A percentile compares a stretch with the other conserved stretches of the same genome.
Conservation (phyloP, 2,329 filamentous ascomycete species). For the Hymenoscyphus fructigenus region DNA sequence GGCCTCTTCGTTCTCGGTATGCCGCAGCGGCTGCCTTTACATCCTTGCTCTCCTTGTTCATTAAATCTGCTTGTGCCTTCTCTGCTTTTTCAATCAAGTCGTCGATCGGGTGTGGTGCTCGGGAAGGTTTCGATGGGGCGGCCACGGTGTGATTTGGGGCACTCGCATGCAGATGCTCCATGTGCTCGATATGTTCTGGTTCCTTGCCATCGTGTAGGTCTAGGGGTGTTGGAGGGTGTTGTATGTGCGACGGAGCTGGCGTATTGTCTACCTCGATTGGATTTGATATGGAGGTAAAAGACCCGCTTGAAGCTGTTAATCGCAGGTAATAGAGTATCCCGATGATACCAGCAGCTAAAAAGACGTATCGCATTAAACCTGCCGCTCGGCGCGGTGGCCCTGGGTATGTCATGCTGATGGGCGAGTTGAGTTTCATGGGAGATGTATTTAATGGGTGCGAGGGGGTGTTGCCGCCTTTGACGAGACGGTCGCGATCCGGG, state of each 20-base stretch:
- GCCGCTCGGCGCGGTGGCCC: slow-evolving; percentile 32
- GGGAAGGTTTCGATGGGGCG: neutral
- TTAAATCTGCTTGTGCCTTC: slow-evolving; percentile 39
- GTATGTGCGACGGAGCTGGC: neutral
- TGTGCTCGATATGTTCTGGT: neutral
- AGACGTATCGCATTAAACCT: slow-evolving; percentile 27
- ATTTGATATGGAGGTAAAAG: neutral
- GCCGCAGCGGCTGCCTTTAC: slow-evolving; percentile 46
- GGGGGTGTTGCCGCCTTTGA: neutral
- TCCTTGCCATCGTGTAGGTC: neutral
- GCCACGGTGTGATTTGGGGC: neutral
- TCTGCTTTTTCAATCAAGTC: slow-evolving; percentile 43
- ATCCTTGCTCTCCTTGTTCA: slow-evolving; percentile 42
- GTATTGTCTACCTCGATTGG: neutral
- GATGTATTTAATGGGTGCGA: neutral
- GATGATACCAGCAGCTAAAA: slow-evolving; percentile 21
- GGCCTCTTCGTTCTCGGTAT: slow-evolving; percentile 55
- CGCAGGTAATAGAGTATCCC: slow-evolving; percentile 21
- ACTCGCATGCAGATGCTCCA: neutral
- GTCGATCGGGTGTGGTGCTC: slow-evolving; percentile 44
- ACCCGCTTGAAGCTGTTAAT: slow-evolving; percentile 3
- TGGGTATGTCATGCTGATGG: slow-evolving; percentile 32
- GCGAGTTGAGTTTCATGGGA: slow-evolving; percentile 19
- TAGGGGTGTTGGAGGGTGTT: neutral
- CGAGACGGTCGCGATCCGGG: neutral